A percentile compares a stretch with the other conserved stretches of the same genome.
Conservation (phyloP, 2,329 filamentous ascomycete genomes). For the Tolypocladium pustulatum region DNA sequence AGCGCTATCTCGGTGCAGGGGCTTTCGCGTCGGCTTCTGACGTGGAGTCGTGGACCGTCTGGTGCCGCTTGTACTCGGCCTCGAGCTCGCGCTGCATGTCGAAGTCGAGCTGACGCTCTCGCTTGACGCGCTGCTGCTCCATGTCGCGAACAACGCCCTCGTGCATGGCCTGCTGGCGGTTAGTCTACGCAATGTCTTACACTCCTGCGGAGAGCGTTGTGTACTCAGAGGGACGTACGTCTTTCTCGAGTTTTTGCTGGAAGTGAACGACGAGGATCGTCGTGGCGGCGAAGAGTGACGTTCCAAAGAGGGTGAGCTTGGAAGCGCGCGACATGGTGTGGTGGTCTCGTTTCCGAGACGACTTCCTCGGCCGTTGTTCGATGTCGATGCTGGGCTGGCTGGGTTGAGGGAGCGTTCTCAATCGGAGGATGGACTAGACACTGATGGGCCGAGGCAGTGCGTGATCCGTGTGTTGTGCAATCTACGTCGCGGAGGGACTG, state of each 20-base stretch:
- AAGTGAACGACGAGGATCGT: conserved; percentile 85
- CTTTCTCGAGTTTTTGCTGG: conserved; percentile 73
- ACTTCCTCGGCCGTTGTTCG: background rate
- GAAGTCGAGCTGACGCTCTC: conserved; percentile 87
- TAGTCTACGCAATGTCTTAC: background rate
- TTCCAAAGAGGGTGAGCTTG: conserved; percentile 72
- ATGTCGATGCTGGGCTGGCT: background rate
- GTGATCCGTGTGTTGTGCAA: background rate
- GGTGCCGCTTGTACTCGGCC: conserved; percentile 80
- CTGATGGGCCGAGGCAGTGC: background rate
- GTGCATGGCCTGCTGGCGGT: conserved; percentile 69
- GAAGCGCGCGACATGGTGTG: conserved; percentile 74
- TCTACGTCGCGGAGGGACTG: background rate
- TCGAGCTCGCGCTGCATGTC: conserved; percentile 81
- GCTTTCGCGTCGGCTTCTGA: conserved; percentile 10
- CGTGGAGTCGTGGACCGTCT: conserved; percentile 52
- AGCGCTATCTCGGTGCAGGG: conserved; percentile 12
- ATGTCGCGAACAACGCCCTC: conserved; percentile 87
- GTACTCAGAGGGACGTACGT: conserved; percentile 41
- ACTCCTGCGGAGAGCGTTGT: background rate
- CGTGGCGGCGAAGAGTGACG: conserved; percentile 62
- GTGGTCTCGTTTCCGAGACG: background rate
- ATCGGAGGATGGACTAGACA: background rate
- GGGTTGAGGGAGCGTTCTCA: background rate
- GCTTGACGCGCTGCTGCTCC: conserved; percentile 84